Conservation (phyloP, 2,329 filamentous ascomycete genomes). For the Fusarium agapanthi region DNA sequence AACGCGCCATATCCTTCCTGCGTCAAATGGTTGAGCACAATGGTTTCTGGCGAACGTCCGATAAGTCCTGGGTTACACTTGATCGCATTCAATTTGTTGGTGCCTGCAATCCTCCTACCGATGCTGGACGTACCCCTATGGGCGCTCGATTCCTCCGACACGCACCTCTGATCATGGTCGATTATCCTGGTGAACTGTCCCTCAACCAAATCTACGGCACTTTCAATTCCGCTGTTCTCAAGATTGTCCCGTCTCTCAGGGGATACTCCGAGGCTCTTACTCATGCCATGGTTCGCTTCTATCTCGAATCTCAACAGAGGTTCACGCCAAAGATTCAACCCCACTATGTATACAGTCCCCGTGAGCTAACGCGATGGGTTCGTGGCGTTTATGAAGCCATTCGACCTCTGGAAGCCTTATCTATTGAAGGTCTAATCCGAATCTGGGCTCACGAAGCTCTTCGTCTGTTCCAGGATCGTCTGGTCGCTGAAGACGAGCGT, state of each 20-base stretch:
- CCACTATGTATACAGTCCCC: constrained; percentile 98
- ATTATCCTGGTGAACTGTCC: constrained; percentile 95
- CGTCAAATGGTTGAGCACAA: constrained; percentile 98
- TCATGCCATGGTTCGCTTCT: constrained; percentile 97
- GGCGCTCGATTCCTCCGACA: constrained; percentile 94
- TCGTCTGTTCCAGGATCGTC: constrained; percentile 94
- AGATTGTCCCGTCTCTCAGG: constrained; percentile 93
- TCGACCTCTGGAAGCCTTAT: constrained; percentile 85
- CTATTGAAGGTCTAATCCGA: constrained; percentile 89
- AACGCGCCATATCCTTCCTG: constrained; percentile 96
- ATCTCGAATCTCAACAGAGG: constrained; percentile 89
- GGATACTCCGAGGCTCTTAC: constrained; percentile 95
- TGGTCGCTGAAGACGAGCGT: constrained; percentile 93
- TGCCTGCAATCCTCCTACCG: constrained; percentile 97
- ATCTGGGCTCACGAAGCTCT: constrained; percentile 99
- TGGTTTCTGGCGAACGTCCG: constrained; percentile 97
- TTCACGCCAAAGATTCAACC: constrained; percentile 98
- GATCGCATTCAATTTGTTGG: constrained; percentile 99
- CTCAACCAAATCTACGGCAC: constrained; percentile 98
- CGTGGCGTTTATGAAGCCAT: constrained; percentile 98
- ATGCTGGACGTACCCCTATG: constrained; percentile 94
- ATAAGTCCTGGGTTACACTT: constrained; percentile 97
- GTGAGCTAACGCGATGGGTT: constrained; percentile 97
- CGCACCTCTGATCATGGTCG: constrained; percentile 98
- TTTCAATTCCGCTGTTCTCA: constrained; percentile 95